Evolutionary conservation across 78 protist species (phyloP), one percentile per base, ranked within the genome.

Genomic region (Parvularia atlantis): DNA sequence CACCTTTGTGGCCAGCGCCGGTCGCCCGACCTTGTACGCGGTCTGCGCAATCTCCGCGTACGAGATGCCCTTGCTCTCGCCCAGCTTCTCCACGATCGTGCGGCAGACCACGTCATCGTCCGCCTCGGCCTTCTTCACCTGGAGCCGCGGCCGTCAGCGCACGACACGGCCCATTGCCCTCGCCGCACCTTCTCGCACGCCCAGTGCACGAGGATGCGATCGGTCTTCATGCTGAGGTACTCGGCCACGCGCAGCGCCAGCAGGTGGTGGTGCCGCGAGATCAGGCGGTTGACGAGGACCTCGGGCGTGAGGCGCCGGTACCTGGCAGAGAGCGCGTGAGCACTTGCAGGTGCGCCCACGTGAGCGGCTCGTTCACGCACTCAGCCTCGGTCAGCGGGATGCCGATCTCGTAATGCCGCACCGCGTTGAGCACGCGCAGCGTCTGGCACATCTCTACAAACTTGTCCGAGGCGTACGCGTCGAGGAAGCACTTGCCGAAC

Each of bases 351-450:
- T n/a, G n/a, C n/a, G n/a, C n/a, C n/a, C n/a, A n/a, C n/a, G n/a
- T n/a, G n/a, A n/a, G n/a, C n/a, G n/a, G n/a, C n/a, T n/a, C n/a
- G n/a, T 3, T 9, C 35, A 16, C 20, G 30, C 59, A 85, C 71
- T 91, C 93, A 24, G 54, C 67, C 14, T 53, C 31, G 31, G 94
- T 83, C 20, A 93, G 30, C 20, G 93, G 93, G 26, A 93, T 80
- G 54, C 96, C 96, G 37, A 89, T 69, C 7, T 9, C 35, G 69
- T 37, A 35, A 19, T 20, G 4, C 16, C 81, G 77, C 17, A 81
- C 69, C 17, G 75, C 73, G 84, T 84, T 84, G 59, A 71, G 63
- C n/a, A 66, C 66, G 52, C 94, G 86, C 7, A 91, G 20, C 9
- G 62, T 40, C 36, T 43, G 30, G 48, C 92, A 84, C 67, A 57